Conservation (phyloP, 2,329 filamentous ascomycete species). For the Leptosphaerulina australis region DNA sequence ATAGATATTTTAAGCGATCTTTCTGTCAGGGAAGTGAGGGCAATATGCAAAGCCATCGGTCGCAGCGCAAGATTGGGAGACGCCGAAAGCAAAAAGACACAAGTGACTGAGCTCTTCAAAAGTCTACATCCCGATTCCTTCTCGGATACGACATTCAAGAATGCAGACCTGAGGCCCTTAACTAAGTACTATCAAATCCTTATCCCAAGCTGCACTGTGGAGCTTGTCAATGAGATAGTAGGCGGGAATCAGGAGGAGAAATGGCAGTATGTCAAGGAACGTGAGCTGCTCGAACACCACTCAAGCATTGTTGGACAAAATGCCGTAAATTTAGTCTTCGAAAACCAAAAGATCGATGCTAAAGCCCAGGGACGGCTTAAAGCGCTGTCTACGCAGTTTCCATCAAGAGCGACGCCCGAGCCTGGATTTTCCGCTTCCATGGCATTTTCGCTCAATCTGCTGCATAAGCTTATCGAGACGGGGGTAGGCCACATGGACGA, state of each 20-base stretch:
- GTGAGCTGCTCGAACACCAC: slow-evolving; percentile 25
- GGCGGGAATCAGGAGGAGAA: slow-evolving; percentile 1
- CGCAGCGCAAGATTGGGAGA: slow-evolving; percentile 21
- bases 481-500: slow-evolving; percentile 5
- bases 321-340: slow-evolving; percentile 18
- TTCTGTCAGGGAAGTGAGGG: slow-evolving; percentile 33
- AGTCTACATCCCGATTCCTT: slow-evolving; percentile 28
- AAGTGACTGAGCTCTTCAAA: slow-evolving; percentile 31
- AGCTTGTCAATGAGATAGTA: slow-evolving; percentile 22
- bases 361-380: slow-evolving; percentile 10
- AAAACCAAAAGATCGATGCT: not conserved
- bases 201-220: slow-evolving; percentile 30
- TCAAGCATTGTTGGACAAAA: slow-evolving; percentile 22
- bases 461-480: slow-evolving; percentile 19
- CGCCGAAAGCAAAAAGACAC: slow-evolving; percentile 22
- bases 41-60: slow-evolving; percentile 27
- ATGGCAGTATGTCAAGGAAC: slow-evolving; percentile 11
- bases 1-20: slow-evolving; percentile 30
- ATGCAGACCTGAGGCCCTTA: slow-evolving; percentile 29
- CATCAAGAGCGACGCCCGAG: slow-evolving; percentile 5
- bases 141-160: slow-evolving; percentile 17
- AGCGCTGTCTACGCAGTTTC: slow-evolving; percentile 19
- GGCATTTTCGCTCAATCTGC: slow-evolving; percentile 31
- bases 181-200: slow-evolving; percentile 26
- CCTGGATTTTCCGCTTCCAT: slow-evolving; percentile 35